Percentiles rank a stretch among this genome's conserved stretches.
Conservation (phyloP, 371 early-diverging fungal genomes). For the Mucor velutinosus region DNA sequence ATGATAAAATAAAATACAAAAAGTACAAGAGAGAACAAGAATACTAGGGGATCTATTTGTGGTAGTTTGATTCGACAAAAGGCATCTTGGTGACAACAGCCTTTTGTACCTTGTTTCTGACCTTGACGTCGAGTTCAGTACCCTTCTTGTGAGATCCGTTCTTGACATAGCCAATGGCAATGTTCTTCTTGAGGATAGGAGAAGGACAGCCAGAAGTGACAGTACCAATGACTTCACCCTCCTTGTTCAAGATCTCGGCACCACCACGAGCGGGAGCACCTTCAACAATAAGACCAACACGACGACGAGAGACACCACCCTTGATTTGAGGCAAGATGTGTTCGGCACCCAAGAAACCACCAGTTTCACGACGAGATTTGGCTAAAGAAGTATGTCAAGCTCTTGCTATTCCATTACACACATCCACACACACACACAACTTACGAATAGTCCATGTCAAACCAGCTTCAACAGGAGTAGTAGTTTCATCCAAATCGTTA, state of each 20-base stretch:
- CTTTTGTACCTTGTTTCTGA: constrained; percentile 81
- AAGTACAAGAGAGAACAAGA: background rate
- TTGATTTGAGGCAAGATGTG: constrained; percentile 86
- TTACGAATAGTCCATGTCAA: constrained; percentile 94
- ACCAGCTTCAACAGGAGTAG: constrained; percentile 92
- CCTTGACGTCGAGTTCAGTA: constrained; percentile 87
- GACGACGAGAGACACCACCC: constrained; percentile 77
- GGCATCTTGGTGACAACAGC: constrained; percentile 95
- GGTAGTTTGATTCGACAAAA: constrained; percentile 87
- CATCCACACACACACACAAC: constrained; percentile 4
- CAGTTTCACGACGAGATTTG: constrained; percentile 87
- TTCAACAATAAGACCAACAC: constrained; percentile 89
- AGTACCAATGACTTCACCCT: constrained; percentile 70
- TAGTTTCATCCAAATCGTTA: constrained; percentile 91
- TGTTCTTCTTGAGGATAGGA: constrained; percentile 92
- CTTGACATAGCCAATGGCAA: constrained; percentile 96
- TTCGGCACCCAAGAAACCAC: constrained; percentile 94
- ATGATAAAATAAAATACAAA: background rate
- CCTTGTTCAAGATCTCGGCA: constrained; percentile 69
- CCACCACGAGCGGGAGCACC: constrained; percentile 96
- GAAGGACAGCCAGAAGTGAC: constrained; percentile 95
- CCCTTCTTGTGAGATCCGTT: constrained; percentile 86
- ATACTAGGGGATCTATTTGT: constrained; percentile 47
- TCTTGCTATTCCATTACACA: background rate
- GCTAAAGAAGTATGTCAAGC: constrained; percentile 35